Evolutionary conservation across 768 basidiomycete genomes (phyloP), one percentile per base, ranked within the genome.

Genomic region (Tricholoma sp.): DNA sequence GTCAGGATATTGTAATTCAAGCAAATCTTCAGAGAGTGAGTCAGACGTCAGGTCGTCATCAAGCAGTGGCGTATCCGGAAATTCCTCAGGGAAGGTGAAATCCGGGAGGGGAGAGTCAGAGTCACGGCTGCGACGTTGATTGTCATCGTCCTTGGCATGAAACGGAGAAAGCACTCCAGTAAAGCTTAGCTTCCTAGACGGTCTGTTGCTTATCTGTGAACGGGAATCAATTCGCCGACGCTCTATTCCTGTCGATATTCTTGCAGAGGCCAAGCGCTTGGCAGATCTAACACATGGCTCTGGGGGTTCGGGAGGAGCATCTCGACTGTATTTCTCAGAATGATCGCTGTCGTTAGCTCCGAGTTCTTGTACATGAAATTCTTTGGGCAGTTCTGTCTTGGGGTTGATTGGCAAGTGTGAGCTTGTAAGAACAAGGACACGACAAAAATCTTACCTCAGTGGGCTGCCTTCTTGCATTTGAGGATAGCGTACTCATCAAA

Each of bases 401-500:
- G 44, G 24, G 12, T 45, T 12, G 6, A 31, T 44, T 44, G 13
- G 9, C 11, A 11, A 42, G n/a, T 44, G 47, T 49, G 3, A 17
- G 6, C 18, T 13, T 31, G 29, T 32, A 7, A 53, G 12, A 39
- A 18, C 33, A 31, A 37, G n/a, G 31, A 42, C 4, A 29, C 7
- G 2, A 31, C 6, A 5, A 20, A 13, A 28, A 20, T 24, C 15
- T 11, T 44, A 44, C 52, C 41, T 53, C 41, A 32, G 17, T 17
- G n/a, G 52, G 41, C 6, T 20, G 15, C 8, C 20, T 41, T 17
- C n/a, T 41, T 37, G 39, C 39, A 18, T 31, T 42, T 20, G 20
- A 42, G 7, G 52, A 31, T 29, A 32, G n/a, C 42, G 47, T 75
- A 58, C 80, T 70, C 51, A 75, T 72, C 50, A 79, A 66, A 65